These are phyloP conservation scores for Sporothrix luriei DNA, from an alignment of 2,329 filamentous ascomycete species.

Conservation along the genomic window DNA sequence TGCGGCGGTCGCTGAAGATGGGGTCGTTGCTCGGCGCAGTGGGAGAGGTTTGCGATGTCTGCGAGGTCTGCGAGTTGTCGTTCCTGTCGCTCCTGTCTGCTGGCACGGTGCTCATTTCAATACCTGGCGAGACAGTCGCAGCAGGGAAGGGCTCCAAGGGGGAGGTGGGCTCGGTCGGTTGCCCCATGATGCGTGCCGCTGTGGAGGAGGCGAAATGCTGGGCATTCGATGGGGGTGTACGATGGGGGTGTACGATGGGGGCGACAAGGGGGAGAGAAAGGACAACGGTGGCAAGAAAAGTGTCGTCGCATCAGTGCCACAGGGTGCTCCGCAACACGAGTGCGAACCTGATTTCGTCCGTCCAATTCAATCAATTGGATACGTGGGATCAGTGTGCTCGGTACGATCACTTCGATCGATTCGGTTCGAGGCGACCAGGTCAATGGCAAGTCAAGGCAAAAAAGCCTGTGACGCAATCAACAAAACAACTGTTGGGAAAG, in stretches of 20 bases:
- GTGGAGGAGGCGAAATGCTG: background rate
- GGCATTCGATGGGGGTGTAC: conserved; percentile 15
- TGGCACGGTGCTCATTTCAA: conserved; percentile 28
- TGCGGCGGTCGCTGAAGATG: conserved; percentile 13
- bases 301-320: background rate
- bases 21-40: background rate
- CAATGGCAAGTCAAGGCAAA: background rate
- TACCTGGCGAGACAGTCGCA: conserved; percentile 14
- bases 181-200: conserved; percentile 32
- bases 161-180: conserved; percentile 28
- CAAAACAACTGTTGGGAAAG: background rate
- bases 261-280: background rate
- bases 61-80: background rate
- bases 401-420: too few relatives aligned
- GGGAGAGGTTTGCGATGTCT: too few relatives aligned
- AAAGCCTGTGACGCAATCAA: conserved; percentile 14
- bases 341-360: too few relatives aligned
- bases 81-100: conserved; percentile 7
- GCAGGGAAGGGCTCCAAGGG: conserved; percentile 25
- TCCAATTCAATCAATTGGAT: background rate
- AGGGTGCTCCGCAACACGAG: too few relatives aligned
- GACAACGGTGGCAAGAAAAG: background rate
- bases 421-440: background rate
- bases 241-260: background rate
- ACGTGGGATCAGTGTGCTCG: too few relatives aligned